Percentiles rank a stretch among this genome's conserved stretches.
Conservation (phyloP, 2,329 filamentous ascomycete species). For the Gaeumannomyces tritici region DNA sequence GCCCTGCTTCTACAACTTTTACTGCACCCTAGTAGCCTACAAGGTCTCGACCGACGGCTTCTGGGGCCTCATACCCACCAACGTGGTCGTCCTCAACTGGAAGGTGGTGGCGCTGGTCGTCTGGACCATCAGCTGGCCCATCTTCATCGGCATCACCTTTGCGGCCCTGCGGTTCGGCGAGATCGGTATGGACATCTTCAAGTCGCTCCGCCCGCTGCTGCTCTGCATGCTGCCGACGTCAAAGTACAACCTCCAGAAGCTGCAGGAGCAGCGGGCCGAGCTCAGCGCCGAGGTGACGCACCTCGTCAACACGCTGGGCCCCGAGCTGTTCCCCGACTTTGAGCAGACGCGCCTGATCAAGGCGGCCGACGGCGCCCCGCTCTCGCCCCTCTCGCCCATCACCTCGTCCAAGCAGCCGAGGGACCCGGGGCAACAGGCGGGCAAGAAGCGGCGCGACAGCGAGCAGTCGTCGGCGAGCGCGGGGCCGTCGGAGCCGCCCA, state of each 20-base stretch:
- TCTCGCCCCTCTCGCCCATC: conserved; percentile 7
- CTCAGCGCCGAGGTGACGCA: conserved; percentile 79
- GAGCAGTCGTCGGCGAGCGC: conserved; percentile 31
- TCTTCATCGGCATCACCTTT: conserved; percentile 85
- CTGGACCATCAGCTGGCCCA: conserved; percentile 62
- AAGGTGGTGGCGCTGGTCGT: conserved; percentile 46
- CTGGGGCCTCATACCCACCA: conserved; percentile 71
- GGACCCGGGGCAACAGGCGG: conserved; percentile 10
- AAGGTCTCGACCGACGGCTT: conserved; percentile 76
- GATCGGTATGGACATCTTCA: conserved; percentile 97
- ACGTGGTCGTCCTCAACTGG: conserved; percentile 51
- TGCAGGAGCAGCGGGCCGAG: conserved; percentile 62
- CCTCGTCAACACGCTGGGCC: conserved; percentile 88
- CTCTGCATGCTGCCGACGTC: conserved; percentile 78
- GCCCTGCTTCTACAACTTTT: conserved; percentile 72
- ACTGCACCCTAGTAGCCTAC: conserved; percentile 63
- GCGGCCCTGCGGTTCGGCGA: conserved; percentile 91
- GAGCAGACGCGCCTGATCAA: conserved; percentile 63
- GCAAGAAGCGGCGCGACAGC: conserved; percentile 33
- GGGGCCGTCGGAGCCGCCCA: conserved; percentile 21
- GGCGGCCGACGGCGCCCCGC: conserved; percentile 31
- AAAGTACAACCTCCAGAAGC: conserved; percentile 71
- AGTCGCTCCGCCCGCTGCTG: conserved; percentile 81
- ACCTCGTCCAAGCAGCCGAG: not conserved
- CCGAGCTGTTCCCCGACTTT: conserved; percentile 96